Evolutionary conservation across 1,139 yeast species (phyloP), one percentile per base, ranked within the genome.

Genomic region (Blastobotrys illinoisensis): DNA sequence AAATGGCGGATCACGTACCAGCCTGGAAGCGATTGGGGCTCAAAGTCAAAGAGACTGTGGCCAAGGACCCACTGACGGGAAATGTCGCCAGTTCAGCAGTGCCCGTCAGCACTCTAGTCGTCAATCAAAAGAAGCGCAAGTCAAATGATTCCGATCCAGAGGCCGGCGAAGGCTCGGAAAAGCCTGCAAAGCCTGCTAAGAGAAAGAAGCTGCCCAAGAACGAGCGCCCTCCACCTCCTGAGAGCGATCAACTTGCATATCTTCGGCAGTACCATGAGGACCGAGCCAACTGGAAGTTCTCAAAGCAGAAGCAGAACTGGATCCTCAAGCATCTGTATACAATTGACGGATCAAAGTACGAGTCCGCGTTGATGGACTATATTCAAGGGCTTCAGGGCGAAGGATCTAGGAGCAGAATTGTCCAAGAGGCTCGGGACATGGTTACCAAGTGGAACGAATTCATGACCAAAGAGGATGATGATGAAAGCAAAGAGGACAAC

Each of bases 291-390:
- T 91, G 98, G 98, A 91, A 90, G 72, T 91, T 91, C 68, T 86
- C 95, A 56, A 91, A 91, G 66, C 96, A 88, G 73, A 90, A 91
- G 62, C 98, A 91, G 69, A 90, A 89, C 67, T 91, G 97, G 97
- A 77, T 91, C 51, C 71, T 90, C 59, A 86, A 85, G 65, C 85
- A 89, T 69, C 61, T 65, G 28, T 75, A 72, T 14, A 59, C 67
- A 43, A 78, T 85, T 16, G 87, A 86, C 1, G 87, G 85, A 0
- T 76, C 72, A 0, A 73, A 78, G 2, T 90, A 88, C 63, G 80
- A 77, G 49, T 74, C 69, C 1, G 82, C 83, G 46, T 69, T 90
- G 57, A 62, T 76, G 18, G 69, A 69, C 9, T 91, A 91, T 65
- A 71, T 89, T 50, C 78, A 75, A 46, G 88, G 88, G 1, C 67